Percentiles rank a stretch among this genome's conserved stretches.
Conservation (phyloP, 1,284 basidiomycete species). For the Apiotrichum domesticum region DNA sequence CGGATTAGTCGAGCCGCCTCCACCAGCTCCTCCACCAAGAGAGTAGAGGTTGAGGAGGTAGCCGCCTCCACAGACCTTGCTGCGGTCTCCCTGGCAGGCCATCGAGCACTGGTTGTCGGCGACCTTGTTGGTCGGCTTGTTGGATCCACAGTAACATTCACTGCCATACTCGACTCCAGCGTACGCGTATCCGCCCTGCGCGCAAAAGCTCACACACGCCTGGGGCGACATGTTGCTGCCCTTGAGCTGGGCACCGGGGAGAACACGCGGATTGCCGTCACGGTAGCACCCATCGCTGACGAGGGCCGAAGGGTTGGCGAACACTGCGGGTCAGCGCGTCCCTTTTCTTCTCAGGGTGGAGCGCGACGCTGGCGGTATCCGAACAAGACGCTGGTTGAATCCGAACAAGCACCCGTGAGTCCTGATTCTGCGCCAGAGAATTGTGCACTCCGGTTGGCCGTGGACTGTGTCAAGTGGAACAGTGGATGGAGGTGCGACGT, state of each 20-base stretch:
- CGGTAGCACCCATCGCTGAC: slow-evolving; percentile 4
- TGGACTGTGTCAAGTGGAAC: too few relatives aligned
- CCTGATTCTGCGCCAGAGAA: too few relatives aligned
- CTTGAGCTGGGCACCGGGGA: slow-evolving; percentile 10
- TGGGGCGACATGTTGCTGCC: slow-evolving; percentile 9
- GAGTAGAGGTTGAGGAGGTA: slow-evolving; percentile 2
- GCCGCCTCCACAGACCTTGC: slow-evolving; percentile 15
- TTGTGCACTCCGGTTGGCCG: too few relatives aligned
- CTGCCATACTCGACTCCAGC: slow-evolving; percentile 22
- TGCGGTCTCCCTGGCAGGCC: slow-evolving; percentile 16
- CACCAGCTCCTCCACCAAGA: background rate
- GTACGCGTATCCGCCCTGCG: slow-evolving; percentile 14
- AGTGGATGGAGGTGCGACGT: too few relatives aligned
- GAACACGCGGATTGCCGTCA: slow-evolving; percentile 4
- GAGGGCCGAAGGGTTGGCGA: background rate
- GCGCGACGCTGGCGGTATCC: slow-evolving; percentile 11
- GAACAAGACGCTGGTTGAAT: too few relatives aligned
- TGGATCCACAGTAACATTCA: slow-evolving; percentile 22
- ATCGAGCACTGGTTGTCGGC: slow-evolving; percentile 8
- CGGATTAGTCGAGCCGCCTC: background rate
- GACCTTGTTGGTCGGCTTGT: background rate
- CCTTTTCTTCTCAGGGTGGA: slow-evolving; percentile 22
- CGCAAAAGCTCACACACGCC: slow-evolving; percentile 18
- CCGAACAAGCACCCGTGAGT: too few relatives aligned
- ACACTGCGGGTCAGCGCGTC: slow-evolving; percentile 29